These are phyloP conservation scores for Monosporascus sp. DNA, from an alignment of 2,329 filamentous ascomycete species.

Conservation along the genomic window DNA sequence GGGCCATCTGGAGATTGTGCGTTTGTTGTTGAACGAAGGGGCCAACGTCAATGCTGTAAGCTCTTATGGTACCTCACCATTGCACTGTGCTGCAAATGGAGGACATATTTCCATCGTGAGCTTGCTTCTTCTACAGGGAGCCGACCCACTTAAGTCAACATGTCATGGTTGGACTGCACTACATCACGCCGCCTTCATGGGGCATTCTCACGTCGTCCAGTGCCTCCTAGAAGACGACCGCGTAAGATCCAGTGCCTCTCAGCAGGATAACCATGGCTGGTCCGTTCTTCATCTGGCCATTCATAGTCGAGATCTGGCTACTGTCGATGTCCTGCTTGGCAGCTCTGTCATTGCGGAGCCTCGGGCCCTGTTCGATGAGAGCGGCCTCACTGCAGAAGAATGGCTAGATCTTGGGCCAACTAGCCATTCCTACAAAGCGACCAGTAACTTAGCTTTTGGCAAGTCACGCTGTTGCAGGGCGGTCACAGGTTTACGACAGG, in stretches of 20 bases:
- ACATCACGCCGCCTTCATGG: constrained; percentile 18
- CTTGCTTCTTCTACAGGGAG: too few relatives aligned
- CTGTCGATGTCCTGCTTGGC: constrained; percentile 11
- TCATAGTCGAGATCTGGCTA: constrained; percentile 15
- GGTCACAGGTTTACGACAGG: constrained; percentile 18
- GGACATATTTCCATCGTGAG: too few relatives aligned
- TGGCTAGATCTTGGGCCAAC: constrained; percentile 14
- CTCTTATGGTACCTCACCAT: too few relatives aligned
- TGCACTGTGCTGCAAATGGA: too few relatives aligned
- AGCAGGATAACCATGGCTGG: constrained; percentile 21
- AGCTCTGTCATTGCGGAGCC: constrained; percentile 8
- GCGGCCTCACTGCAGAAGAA: constrained; percentile 19
- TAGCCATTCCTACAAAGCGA: constrained; percentile 15
- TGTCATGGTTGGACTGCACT: constrained; percentile 13
- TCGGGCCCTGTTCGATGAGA: constrained; percentile 10
- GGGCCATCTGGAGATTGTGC: too few relatives aligned
- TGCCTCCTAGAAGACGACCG: constrained; percentile 15
- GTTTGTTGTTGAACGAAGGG: background rate
- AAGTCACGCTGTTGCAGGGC: constrained; percentile 24
- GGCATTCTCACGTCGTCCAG: constrained; percentile 16
- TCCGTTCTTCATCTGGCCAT: constrained; percentile 20
- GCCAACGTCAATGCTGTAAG: constrained; percentile 10
- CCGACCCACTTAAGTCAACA: too few relatives aligned
- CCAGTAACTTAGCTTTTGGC: constrained; percentile 19
- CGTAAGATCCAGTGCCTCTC: constrained; percentile 11